These are phyloP conservation scores for Caryopteris hybrid DNA, from an alignment of 305 asterid genomes.

Conservation along the genomic window DNA sequence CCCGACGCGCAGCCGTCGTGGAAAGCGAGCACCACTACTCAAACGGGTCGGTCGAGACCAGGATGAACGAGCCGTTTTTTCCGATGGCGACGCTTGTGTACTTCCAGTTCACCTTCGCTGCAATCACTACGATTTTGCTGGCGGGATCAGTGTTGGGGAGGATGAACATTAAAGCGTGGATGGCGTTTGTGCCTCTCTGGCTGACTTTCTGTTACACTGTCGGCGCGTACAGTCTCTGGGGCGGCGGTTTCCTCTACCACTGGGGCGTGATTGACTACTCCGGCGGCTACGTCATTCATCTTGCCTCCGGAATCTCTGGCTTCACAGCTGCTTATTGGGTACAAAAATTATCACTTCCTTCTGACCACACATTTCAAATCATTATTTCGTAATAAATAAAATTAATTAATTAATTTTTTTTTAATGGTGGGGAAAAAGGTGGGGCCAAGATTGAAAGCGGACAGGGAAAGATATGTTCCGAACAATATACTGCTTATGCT, in stretches of 20 bases:
- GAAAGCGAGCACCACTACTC: slow-evolving; percentile 44
- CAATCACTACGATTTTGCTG: slow-evolving; percentile 59
- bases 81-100: slow-evolving; percentile 83
- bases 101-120: slow-evolving; percentile 79
- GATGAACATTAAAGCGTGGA: slow-evolving; percentile 78
- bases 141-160: slow-evolving; percentile 76
- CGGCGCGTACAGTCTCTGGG: slow-evolving; percentile 73
- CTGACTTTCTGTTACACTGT: slow-evolving; percentile 65
- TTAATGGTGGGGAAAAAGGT: slow-evolving; percentile 32
- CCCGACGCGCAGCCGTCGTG: slow-evolving; percentile 51
- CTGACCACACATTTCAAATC: background rate
- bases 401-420: too few relatives aligned
- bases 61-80: slow-evolving; percentile 44
- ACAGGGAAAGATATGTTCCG: slow-evolving; percentile 69
- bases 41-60: slow-evolving; percentile 41
- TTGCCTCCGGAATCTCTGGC: slow-evolving; percentile 76
- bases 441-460: slow-evolving; percentile 66
- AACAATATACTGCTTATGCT: slow-evolving; percentile 66
- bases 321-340: slow-evolving; percentile 88
- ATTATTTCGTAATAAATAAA: too few relatives aligned
- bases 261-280: slow-evolving; percentile 87
- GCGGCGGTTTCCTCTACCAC: slow-evolving; percentile 68
- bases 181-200: slow-evolving; percentile 83
- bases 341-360: background rate
- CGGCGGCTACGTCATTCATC: slow-evolving; percentile 75